Evolutionary conservation across 768 basidiomycete species (phyloP).

Genomic region (Boletus sp.): DNA sequence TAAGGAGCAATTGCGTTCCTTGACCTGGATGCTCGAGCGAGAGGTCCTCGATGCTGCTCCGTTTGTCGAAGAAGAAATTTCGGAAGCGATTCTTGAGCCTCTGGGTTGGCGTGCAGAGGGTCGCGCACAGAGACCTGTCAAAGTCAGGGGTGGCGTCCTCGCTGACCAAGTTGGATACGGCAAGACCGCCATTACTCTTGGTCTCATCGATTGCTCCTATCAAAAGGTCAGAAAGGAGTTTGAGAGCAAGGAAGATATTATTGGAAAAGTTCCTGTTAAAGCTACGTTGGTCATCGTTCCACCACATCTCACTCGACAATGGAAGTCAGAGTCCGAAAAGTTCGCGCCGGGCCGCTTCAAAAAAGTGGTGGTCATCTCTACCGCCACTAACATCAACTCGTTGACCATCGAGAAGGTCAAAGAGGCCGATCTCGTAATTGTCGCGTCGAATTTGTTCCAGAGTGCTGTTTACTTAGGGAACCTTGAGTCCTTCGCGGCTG

Average conservation of each 20-base stretch:
- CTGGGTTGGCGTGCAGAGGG: constrained; percentile 96
- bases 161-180: constrained; percentile 97
- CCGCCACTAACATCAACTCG: constrained; percentile 66
- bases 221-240: constrained; percentile 59
- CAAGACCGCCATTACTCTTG: constrained; percentile 93
- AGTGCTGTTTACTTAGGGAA: constrained; percentile 74
- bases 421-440: constrained; percentile 82
- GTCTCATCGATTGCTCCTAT: constrained; percentile 72
- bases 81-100: constrained; percentile 81
- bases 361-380: constrained; percentile 61
- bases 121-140: constrained; percentile 72
- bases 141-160: constrained; percentile 83
- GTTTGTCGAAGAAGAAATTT: constrained; percentile 92
- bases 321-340: constrained; percentile 82
- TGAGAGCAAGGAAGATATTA: constrained; percentile 40
- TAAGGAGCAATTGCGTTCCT: constrained; percentile 82
- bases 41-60: constrained; percentile 62
- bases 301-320: constrained; percentile 85
- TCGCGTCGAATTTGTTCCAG: constrained; percentile 84
- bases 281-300: constrained; percentile 86
- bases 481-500: constrained; percentile 65
- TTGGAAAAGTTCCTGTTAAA: constrained; percentile 71
- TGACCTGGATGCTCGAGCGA: constrained; percentile 89
- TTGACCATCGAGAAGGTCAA: constrained; percentile 70
- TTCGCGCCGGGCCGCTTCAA: constrained; percentile 53